Percentiles rank a stretch among this genome's conserved stretches.
These are phyloP conservation scores for Suillus subluteus DNA, from an alignment of 768 basidiomycete species.

Conservation along the genomic window DNA sequence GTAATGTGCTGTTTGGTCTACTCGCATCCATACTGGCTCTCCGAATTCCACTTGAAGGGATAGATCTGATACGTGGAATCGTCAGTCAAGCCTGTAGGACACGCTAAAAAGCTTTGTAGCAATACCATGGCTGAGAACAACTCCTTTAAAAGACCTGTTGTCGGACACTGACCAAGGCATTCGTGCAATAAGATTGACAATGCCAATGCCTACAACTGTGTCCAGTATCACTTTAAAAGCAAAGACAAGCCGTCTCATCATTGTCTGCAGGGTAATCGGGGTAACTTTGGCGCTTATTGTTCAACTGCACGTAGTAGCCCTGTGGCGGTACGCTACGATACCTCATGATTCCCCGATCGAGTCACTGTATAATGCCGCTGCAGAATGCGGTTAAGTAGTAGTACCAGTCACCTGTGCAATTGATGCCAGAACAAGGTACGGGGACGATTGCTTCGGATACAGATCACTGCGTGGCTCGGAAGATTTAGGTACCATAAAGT, in stretches of 20 bases:
- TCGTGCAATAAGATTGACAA: not conserved
- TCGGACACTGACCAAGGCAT: not conserved
- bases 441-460: not conserved
- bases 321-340: not conserved
- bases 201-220: not conserved
- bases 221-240: not conserved
- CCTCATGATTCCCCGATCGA: not conserved
- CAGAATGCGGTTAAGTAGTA: no score
- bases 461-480: not conserved
- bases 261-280: not conserved
- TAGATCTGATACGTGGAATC: conserved; percentile 5
- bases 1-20: conserved; percentile 31
- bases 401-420: no score
- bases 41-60: conserved; percentile 12
- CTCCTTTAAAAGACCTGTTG: not conserved
- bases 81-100: not conserved
- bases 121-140: not conserved
- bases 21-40: conserved; percentile 25
- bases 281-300: not conserved
- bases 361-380: not conserved
- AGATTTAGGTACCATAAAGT: not conserved
- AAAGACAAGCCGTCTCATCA: not conserved
- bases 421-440: not conserved
- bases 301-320: not conserved
- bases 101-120: not conserved